phyloP scores from a whole-genome alignment of 2,329 filamentous ascomycete genomes.

The Aphanocladium album region DNA sequence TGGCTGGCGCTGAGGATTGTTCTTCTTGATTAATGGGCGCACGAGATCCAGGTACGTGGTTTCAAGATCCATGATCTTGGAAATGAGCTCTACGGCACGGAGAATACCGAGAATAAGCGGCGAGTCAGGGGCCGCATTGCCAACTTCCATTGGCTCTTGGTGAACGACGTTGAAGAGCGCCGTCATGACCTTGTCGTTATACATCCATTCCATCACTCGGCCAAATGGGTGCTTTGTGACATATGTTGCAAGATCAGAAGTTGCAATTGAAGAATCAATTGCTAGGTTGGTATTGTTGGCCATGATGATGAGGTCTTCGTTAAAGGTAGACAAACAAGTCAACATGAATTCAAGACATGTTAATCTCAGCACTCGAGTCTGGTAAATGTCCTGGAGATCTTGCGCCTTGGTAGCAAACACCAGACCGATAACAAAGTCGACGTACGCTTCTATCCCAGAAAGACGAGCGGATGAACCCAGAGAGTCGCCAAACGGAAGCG shows the following conservation, averaged over 20 bases:
- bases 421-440: slow-evolving; percentile 83
- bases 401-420: slow-evolving; percentile 65
- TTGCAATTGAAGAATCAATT: slow-evolving; percentile 69
- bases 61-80: slow-evolving; percentile 78
- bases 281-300: slow-evolving; percentile 71
- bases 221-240: slow-evolving; percentile 87
- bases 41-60: slow-evolving; percentile 89
- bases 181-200: slow-evolving; percentile 82
- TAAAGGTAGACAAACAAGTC: slow-evolving; percentile 78
- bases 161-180: slow-evolving; percentile 75
- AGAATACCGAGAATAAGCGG: slow-evolving; percentile 75
- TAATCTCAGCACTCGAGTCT: slow-evolving; percentile 68
- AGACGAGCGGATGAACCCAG: slow-evolving; percentile 70
- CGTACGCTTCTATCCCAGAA: slow-evolving; percentile 84
- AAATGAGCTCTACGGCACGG: slow-evolving; percentile 77
- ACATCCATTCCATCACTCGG: slow-evolving; percentile 96
- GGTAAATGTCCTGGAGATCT: slow-evolving; percentile 61
- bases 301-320: slow-evolving; percentile 85
- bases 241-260: slow-evolving; percentile 73
- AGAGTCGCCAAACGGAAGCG: slow-evolving; percentile 79
- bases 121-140: slow-evolving; percentile 68
- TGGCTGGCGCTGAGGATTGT: slow-evolving; percentile 53
- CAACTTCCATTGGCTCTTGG: slow-evolving; percentile 67
- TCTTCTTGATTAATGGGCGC: slow-evolving; percentile 67
- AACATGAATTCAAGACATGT: slow-evolving; percentile 81